These are phyloP conservation scores for Zopfochytrium polystomum DNA, from an alignment of 371 early-diverging fungal genomes.

Conservation along the genomic window DNA sequence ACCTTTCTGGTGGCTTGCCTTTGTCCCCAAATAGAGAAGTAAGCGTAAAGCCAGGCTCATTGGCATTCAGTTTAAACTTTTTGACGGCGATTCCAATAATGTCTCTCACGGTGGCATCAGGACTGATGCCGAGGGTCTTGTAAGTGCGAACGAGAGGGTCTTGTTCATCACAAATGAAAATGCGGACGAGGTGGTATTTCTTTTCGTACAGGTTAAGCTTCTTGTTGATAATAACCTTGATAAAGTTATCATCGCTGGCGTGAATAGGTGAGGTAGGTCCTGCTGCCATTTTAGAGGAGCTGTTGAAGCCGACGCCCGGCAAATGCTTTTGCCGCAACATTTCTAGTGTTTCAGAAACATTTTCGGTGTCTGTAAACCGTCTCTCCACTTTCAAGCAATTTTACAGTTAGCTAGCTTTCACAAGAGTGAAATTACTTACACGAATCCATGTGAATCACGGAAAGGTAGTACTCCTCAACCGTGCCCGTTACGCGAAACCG, in stretches of 20 bases:
- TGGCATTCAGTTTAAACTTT: constrained; percentile 39
- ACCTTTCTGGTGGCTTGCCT: too few species aligned
- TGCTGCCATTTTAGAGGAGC: too few species aligned
- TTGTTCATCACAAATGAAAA: constrained; percentile 30
- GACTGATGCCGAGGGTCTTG: constrained; percentile 44
- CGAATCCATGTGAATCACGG: constrained; percentile 46
- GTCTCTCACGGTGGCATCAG: constrained; percentile 27
- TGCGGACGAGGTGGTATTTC: constrained; percentile 37
- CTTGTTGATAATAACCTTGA: constrained; percentile 49
- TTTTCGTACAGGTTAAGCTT: constrained; percentile 43
- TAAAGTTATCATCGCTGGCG: constrained; percentile 45
- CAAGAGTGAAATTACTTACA: constrained; percentile 25
- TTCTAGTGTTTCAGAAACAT: constrained; percentile 35
- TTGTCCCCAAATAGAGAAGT: too few species aligned
- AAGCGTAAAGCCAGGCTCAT: too few species aligned
- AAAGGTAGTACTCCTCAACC: constrained; percentile 40
- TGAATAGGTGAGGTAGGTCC: constrained; percentile 27
- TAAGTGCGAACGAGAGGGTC: constrained; percentile 29
- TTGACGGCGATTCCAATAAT: constrained; percentile 35
- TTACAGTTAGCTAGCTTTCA: neutral
- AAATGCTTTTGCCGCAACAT: constrained; percentile 35
- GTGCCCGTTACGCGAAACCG: constrained; percentile 39
- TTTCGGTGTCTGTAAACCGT: constrained; percentile 30
- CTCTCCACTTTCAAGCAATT: constrained; percentile 39
- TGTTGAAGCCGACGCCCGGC: constrained; percentile 39